phyloP scores from a whole-genome alignment of 352 stramenopile genomes.

The Phytophthora hibernalis region DNA sequence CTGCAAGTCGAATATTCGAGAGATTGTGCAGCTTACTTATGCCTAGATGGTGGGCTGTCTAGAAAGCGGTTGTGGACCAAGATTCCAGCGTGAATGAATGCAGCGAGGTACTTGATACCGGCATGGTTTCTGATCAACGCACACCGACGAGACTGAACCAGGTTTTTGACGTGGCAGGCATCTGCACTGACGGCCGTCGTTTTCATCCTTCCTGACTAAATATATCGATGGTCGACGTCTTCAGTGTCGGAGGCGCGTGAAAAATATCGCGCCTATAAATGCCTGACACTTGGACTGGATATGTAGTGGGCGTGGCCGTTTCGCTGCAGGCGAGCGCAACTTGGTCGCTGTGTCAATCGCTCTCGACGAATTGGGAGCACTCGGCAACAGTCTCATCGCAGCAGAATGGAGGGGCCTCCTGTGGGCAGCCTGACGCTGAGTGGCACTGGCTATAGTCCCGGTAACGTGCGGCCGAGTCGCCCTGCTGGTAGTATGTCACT shows the following conservation, averaged over 20 bases:
- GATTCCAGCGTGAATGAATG: slow-evolving; percentile 13
- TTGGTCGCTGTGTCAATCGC: slow-evolving; percentile 24
- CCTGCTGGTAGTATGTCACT: slow-evolving; percentile 10
- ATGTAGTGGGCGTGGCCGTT: slow-evolving; percentile 18
- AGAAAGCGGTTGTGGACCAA: slow-evolving; percentile 3
- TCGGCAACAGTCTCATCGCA: slow-evolving; percentile 21
- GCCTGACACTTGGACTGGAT: neutral
- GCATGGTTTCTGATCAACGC: slow-evolving; percentile 27
- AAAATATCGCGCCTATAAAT: slow-evolving; percentile 37
- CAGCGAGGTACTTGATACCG: neutral
- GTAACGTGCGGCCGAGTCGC: slow-evolving; percentile 17
- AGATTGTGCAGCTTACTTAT: slow-evolving; percentile 75
- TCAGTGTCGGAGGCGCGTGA: neutral
- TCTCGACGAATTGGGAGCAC: slow-evolving; percentile 20
- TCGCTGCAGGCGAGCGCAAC: slow-evolving; percentile 7
- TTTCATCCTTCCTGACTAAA: slow-evolving; percentile 26
- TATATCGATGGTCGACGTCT: slow-evolving; percentile 24
- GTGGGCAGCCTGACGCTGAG: slow-evolving; percentile 42
- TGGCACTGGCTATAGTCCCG: slow-evolving; percentile 47
- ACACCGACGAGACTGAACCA: slow-evolving; percentile 15
- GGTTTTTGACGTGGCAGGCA: slow-evolving; percentile 12
- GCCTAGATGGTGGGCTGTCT: slow-evolving; percentile 9
- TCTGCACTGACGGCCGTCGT: neutral
- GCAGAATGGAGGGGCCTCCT: slow-evolving; percentile 39
- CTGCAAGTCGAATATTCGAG: slow-evolving; percentile 80